Percentiles rank a stretch among this genome's conserved stretches.
Evolutionary conservation across 1,284 basidiomycete species (phyloP).

Genomic region (Ganoderma sinense): DNA sequence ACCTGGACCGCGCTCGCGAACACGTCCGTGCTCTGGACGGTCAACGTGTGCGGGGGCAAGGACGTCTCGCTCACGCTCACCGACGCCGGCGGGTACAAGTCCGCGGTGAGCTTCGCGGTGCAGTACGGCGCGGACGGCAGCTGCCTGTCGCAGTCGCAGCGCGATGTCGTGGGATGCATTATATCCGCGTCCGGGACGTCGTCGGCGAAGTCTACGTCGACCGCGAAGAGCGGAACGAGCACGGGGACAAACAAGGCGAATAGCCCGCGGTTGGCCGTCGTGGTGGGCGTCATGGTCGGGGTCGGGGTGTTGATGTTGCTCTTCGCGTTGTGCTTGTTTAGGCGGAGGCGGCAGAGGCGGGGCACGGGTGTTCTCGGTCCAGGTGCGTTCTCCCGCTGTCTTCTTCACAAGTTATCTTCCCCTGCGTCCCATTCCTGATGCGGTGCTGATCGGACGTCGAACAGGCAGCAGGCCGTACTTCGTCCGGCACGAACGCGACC

Average conservation of each 20-base stretch:
- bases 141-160: not conserved
- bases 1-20: not conserved
- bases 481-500: not conserved
- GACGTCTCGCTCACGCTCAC: not conserved
- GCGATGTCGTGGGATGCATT: not conserved
- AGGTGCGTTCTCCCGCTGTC: not conserved
- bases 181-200: not conserved
- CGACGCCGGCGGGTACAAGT: not conserved
- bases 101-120: not conserved
- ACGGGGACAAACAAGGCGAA: not conserved
- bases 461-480: not conserved
- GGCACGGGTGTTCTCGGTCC: not conserved
- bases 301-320: not conserved
- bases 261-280: not conserved
- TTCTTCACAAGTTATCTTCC: not conserved
- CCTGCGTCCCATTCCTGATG: too few species aligned
- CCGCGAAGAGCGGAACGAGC: not conserved
- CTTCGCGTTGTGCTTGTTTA: not conserved
- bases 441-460: too few species aligned
- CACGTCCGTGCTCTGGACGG: not conserved
- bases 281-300: not conserved
- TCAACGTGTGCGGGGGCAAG: not conserved
- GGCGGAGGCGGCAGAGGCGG: not conserved
- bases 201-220: not conserved
- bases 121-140: not conserved